Conservation (phyloP, 1,284 basidiomycete species). For the Ganoderma multipileum region DNA sequence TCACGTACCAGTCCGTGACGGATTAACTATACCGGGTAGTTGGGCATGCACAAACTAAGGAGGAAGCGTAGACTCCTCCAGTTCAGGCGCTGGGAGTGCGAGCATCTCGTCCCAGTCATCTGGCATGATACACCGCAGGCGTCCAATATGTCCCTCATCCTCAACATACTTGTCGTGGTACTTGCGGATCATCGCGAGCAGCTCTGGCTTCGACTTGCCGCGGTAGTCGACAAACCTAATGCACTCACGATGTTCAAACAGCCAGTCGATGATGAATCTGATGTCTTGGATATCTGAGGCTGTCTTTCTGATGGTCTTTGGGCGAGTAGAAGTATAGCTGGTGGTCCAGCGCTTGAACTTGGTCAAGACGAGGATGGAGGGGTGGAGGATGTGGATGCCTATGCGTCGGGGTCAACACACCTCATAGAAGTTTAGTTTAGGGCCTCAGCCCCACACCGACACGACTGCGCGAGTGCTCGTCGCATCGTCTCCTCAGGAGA, state of each 20-base stretch:
- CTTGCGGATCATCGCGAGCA: slow-evolving; percentile 35
- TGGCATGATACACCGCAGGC: slow-evolving; percentile 21
- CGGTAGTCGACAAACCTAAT: slow-evolving; percentile 41
- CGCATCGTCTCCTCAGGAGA: not conserved
- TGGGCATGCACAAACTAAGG: not conserved
- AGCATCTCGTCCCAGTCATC: slow-evolving; percentile 22
- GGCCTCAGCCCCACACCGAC: too few relatives aligned
- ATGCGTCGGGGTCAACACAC: not conserved
- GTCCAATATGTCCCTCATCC: slow-evolving; percentile 16
- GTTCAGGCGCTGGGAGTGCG: slow-evolving; percentile 10
- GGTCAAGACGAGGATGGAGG: slow-evolving; percentile 42
- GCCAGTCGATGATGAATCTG: slow-evolving; percentile 39
- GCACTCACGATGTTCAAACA: slow-evolving; percentile 31
- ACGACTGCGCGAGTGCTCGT: too few relatives aligned
- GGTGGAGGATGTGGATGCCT: slow-evolving; percentile 42
- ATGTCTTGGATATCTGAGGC: slow-evolving; percentile 36
- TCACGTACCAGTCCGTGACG: not conserved
- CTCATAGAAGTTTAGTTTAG: too few relatives aligned
- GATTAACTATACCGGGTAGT: not conserved
- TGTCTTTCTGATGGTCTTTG: slow-evolving; percentile 39
- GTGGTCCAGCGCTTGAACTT: slow-evolving; percentile 45
- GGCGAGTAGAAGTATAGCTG: slow-evolving; percentile 35
- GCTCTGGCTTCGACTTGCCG: slow-evolving; percentile 38
- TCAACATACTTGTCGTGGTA: slow-evolving; percentile 32
- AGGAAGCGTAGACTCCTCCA: slow-evolving; percentile 5